Base-by-base conservation (phyloP, 495 filamentous ascomycete genomes). In the Aspergillus affinis region DNA sequence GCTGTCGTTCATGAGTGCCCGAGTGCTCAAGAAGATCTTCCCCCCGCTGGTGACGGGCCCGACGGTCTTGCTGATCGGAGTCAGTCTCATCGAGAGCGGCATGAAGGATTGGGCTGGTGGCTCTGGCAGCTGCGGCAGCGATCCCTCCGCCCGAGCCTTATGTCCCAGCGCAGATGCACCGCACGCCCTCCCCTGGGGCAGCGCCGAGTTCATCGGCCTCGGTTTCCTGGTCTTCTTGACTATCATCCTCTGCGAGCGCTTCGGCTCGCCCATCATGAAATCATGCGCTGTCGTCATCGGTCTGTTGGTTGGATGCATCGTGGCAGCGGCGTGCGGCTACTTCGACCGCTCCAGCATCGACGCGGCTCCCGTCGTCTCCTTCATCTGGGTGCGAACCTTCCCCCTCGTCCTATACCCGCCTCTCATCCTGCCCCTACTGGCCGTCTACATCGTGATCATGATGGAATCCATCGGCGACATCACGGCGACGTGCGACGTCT, bases 321-420 rank as follows among this genome's bases (percentile, higher is more conserved):
- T 97, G 48, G 91, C 91, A 0, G 92, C 81, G 0, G 91, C 90
- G 4, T 88, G 83, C 52, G 90, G 90, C 29, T 96, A 97, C 77
- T 96, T 96, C 64, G 86, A 90, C 61, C 73, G 75, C 6, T 78
- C 79, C 6, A 81, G 82, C 46, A 93, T 96, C 69, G 81, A 89
- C 61, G 71, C 75, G 29, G 75, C 85, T n/a, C 91, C 92, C 0
- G 89, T 85, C 2, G 90, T 75, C 0, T 91, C 88, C 29, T 96
- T 97, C 74, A 85, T 96, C 71, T 97, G 92, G 93, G 89, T 93
- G 30, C 80, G 90, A 48, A 97, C 90, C 0, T 97, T 96, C 80
- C 85, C 85, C 45, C 78, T 97, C 2, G 78, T 75, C 29, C 79
- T 96, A 51, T 97, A 97, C 68, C 88, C 85, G 0, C 93, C 93